phyloP scores from a whole-genome alignment of 2,329 filamentous ascomycete species.

The Ceratocystis variospora region DNA sequence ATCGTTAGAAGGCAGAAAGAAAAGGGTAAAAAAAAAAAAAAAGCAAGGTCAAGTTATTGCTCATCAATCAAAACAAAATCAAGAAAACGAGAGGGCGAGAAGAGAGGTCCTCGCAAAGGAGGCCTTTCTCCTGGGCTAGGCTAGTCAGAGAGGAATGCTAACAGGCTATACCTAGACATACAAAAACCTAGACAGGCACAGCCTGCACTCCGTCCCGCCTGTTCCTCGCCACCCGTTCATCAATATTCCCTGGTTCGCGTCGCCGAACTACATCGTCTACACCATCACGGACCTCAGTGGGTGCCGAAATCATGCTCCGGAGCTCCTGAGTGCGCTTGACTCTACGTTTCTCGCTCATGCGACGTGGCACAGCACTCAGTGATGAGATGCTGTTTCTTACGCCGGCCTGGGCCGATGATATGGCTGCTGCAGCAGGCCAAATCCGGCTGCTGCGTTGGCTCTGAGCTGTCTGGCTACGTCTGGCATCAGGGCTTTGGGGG shows the following conservation, averaged over 20 bases:
- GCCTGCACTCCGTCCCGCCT: constrained; percentile 18
- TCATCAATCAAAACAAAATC: background rate
- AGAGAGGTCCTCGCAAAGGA: constrained; percentile 4
- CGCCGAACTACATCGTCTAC: constrained; percentile 43
- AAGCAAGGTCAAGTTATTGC: background rate
- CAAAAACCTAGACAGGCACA: background rate
- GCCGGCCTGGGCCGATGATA: constrained; percentile 15
- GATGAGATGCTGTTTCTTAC: constrained; percentile 15
- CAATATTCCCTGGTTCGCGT: constrained; percentile 20
- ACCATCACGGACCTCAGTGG: constrained; percentile 43
- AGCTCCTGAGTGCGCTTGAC: constrained; percentile 46
- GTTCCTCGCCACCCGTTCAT: constrained; percentile 23
- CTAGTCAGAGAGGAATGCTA: background rate
- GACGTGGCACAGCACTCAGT: constrained; percentile 38
- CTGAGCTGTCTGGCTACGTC: constrained; percentile 13
- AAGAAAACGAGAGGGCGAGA: background rate
- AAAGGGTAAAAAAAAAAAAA: background rate
- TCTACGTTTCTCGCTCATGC: constrained; percentile 43
- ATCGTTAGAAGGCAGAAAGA: background rate
- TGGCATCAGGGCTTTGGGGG: constrained; percentile 16
- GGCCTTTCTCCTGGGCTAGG: background rate
- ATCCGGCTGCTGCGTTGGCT: constrained; percentile 10
- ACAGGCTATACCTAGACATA: background rate
- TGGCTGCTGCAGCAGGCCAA: constrained; percentile 8
- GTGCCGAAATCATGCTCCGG: constrained; percentile 46